Evolutionary conservation across 768 basidiomycete genomes (phyloP).

Genomic region (Tephrocybe sp.): DNA sequence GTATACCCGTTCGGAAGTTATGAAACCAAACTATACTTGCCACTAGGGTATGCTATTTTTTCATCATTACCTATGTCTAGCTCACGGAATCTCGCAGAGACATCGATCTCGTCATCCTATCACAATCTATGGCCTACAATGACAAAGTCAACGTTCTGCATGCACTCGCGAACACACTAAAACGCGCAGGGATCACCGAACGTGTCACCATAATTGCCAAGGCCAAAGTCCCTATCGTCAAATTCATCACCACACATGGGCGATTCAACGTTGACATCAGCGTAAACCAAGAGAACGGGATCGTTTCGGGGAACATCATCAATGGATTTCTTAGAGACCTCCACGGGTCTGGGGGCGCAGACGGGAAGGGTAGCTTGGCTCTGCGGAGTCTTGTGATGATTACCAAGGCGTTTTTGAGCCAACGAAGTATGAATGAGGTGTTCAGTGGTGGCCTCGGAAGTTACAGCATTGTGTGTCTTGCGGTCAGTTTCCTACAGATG

Average conservation of each 20-base stretch:
- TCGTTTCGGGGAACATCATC: conserved; percentile 76
- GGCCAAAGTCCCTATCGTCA: conserved; percentile 96
- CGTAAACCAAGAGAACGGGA: conserved; percentile 86
- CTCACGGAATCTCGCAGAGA: conserved; percentile 56
- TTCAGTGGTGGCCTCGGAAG: conserved; percentile 93
- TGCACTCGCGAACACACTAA: conserved; percentile 76
- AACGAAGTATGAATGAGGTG: conserved; percentile 97
- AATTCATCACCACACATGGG: conserved; percentile 84
- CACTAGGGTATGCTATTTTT: conserved; percentile 73
- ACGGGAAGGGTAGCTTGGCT: conserved; percentile 50
- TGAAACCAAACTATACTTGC: conserved; percentile 91
- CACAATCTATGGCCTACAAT: conserved; percentile 68
- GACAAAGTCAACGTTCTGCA: conserved; percentile 72
- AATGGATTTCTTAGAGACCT: conserved; percentile 76
- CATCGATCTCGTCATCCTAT: conserved; percentile 93
- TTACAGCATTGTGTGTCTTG: conserved; percentile 92
- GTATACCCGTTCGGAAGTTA: conserved; percentile 91
- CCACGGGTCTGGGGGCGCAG: conserved; percentile 24
- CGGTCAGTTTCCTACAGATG: conserved; percentile 94
- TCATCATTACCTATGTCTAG: neutral
- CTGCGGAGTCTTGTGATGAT: conserved; percentile 84
- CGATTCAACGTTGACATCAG: conserved; percentile 91
- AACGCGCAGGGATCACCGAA: conserved; percentile 68
- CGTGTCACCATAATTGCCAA: conserved; percentile 87
- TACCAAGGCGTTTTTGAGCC: conserved; percentile 86